phyloP scores from a whole-genome alignment of 192 early-diverging fungal species.

The Oehlia diaphana region DNA sequence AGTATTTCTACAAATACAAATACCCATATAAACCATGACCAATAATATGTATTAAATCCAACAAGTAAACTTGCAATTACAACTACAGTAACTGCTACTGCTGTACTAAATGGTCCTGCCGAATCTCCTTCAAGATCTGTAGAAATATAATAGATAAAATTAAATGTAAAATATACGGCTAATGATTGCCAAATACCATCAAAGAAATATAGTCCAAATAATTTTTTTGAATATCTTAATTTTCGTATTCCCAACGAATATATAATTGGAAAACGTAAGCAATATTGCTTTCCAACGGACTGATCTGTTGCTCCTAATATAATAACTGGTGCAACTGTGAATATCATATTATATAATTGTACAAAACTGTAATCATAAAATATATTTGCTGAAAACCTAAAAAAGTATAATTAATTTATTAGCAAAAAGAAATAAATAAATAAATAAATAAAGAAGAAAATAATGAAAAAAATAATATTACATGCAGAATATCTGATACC shows the following conservation, averaged over 20 bases:
- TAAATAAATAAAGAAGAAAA: neutral
- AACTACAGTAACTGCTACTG: constrained; percentile 77
- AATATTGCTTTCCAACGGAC: constrained; percentile 60
- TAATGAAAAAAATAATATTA: constrained; percentile 34
- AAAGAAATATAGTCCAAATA: constrained; percentile 84
- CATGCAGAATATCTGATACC: constrained; percentile 93
- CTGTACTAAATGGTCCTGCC: constrained; percentile 67
- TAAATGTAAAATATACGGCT: constrained; percentile 80
- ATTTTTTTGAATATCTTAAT: constrained; percentile 75
- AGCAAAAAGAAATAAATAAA: neutral
- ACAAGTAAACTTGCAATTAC: constrained; percentile 80
- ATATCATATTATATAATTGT: constrained; percentile 81
- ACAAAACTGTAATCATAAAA: constrained; percentile 94
- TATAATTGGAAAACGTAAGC: constrained; percentile 60
- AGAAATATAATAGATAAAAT: constrained; percentile 57
- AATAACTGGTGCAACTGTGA: constrained; percentile 67
- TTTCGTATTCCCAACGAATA: constrained; percentile 88
- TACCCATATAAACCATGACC: constrained; percentile 77
- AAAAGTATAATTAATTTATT: neutral
- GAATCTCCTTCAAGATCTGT: constrained; percentile 20
- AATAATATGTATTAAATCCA: constrained; percentile 77
- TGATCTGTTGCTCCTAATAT: constrained; percentile 70
- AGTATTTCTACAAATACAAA: constrained; percentile 65
- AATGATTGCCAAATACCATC: constrained; percentile 94
- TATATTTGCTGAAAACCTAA: constrained; percentile 79